Base-by-base conservation (phyloP, 345 rosid genomes). In the Lepidium sativum region DNA sequence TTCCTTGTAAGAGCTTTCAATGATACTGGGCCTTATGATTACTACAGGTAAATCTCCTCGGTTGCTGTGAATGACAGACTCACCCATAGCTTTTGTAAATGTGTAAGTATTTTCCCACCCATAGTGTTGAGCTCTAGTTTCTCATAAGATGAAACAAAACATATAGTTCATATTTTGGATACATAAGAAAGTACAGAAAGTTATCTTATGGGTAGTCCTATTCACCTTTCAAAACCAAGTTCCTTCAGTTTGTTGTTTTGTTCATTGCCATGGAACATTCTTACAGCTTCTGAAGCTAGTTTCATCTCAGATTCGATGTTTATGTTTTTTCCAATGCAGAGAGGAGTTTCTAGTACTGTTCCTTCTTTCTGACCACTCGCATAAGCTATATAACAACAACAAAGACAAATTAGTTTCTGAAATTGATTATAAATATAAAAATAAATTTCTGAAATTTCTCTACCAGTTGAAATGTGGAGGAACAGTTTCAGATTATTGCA, bases 101-200 rank as follows among this genome's bases (percentile, higher is more conserved):
- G 83, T 94, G n/a, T 87, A 89, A 0, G 91, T 73, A 67, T 87
- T 86, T 59, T 85, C 97, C 96, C 97, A 92, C 17, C 98, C 98
- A 53, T 73, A 83, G 27, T 20, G 33, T 68, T 80, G 80, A 41
- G 97, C 97, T 80, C 95, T 85, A 74, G 4, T 8, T 21, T 45
- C 45, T 38, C 40, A n/a, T 45, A 9, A 23, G 8, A 9, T 25
- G 18, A 18, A 2, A 8, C 35, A 20, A 20, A 20, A 20, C 1
- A 47, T 9, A 20, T 37, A 0, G 1, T 29, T 37, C 0, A 57
- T 34, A 29, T 49, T 40, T 52, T 32, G 40, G 7, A 11, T 69
- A 31, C 14, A 44, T 25, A 7, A 39, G 1, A 38, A 15, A 17
- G 53, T 34, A n/a, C 3, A 21, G 13, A 48, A 7, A 15, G 27